Percentiles rank a stretch among this genome's conserved stretches.
phyloP scores from a whole-genome alignment of 768 basidiomycete species.

The Lactifluus subvellereus region DNA sequence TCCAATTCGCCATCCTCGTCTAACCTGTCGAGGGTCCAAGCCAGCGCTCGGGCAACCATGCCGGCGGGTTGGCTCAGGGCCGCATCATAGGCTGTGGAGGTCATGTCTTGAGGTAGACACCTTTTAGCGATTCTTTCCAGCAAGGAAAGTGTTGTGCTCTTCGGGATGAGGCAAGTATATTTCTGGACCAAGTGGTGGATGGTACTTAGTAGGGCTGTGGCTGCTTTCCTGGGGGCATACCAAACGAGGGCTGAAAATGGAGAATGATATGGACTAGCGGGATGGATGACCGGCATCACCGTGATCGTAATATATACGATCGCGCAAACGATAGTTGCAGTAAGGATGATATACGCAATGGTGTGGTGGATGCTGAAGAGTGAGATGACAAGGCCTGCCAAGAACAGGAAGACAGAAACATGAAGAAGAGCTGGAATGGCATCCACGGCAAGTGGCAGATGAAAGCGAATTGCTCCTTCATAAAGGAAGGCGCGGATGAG shows the following conservation, averaged over 20 bases:
- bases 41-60: background rate
- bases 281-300: constrained; percentile 1
- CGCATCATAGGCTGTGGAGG: background rate
- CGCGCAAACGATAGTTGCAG: background rate
- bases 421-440: constrained; percentile 13
- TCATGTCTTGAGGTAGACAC: background rate
- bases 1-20: constrained; percentile 9
- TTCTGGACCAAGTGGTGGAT: background rate
- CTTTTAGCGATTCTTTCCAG: background rate
- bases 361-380: constrained; percentile 9
- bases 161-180: background rate
- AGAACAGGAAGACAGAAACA: constrained; percentile 13
- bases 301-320: constrained; percentile 2
- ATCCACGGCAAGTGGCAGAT: background rate
- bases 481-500: constrained; percentile 8
- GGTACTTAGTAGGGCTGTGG: background rate
- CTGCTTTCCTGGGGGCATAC: background rate
- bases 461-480: constrained; percentile 6
- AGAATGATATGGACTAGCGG: constrained; percentile 8
- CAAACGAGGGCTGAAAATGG: constrained; percentile 1
- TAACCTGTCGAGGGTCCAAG: constrained; percentile 9
- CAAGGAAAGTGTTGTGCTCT: background rate
- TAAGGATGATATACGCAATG: constrained; percentile 3
- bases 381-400: constrained; percentile 17
- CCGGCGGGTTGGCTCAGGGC: background rate